Conservation (phyloP, 306 rosid genomes). For the Fragaria nilgerrensis region DNA sequence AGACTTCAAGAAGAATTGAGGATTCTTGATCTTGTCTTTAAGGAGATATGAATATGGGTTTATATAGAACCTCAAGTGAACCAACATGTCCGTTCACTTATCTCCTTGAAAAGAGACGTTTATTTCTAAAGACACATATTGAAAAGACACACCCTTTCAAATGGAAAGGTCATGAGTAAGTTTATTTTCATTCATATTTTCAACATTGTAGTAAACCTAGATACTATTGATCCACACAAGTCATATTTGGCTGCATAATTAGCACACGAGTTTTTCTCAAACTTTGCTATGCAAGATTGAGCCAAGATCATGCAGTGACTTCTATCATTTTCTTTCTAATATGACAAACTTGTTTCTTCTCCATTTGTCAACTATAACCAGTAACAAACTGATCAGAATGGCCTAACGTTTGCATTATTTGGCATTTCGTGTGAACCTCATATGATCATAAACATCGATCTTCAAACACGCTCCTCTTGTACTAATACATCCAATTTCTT, state of each 20-base stretch:
- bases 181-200: no score
- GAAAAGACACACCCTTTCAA: no score
- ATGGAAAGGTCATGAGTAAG: no score
- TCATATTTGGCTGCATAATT: constrained; percentile 18
- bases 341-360: constrained; percentile 4
- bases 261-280: not conserved
- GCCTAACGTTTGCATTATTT: constrained; percentile 13
- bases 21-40: no score
- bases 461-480: constrained; percentile 4
- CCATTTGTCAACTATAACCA: constrained; percentile 15
- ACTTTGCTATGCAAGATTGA: not conserved
- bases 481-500: not conserved
- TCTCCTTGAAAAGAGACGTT: no score
- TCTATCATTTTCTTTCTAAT: not conserved
- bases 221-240: not conserved
- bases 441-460: constrained; percentile 5
- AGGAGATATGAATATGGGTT: no score
- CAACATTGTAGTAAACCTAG: no score
- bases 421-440: constrained; percentile 9
- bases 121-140: no score
- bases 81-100: no score
- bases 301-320: constrained; percentile 9
- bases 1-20: no score
- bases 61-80: no score
- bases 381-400: not conserved